Base-by-base conservation (phyloP, 352 stramenopile species). In the Pythium dissimile region DNA sequence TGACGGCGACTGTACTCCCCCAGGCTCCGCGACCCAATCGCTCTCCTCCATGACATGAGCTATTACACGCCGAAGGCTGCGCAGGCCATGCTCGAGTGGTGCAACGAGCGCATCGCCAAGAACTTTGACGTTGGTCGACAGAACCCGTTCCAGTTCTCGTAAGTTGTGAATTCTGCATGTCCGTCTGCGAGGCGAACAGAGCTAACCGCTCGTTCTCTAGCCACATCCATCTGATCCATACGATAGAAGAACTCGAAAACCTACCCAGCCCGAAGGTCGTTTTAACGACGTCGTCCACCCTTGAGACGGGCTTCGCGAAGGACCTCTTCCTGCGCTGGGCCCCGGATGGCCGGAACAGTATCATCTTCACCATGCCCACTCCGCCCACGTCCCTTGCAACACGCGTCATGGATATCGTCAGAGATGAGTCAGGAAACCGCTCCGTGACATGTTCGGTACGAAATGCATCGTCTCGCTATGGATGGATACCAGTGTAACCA, bases 71-170 rank as follows among this genome's bases (percentile, higher is more conserved):
- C 84, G 0, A 93, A 95, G 59, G 84, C 86, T 12, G 86, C 86
- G 0, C 83, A 95, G 46, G 86, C 86, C 23, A 95, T 95, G 86
- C 71, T 95, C 11, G 86, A 95, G 64, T 95, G 86, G 86, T 95
- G 86, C 49, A 94, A 92, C 51, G 86, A 95, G 32, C 82, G 84
- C 13, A 95, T 95, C 34, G 80, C 86, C 30, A 95, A 94, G 61
- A 94, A 94, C 61, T 95, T 95, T 42, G 86, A 95, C 46, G 84
- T 94, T 37, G 83, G 83, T 31, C 75, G 85, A 1, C 84, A 93
- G 62, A 95, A 95, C 34, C 86, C 86, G 16, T 95, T 95, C 63
- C 81, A 95, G 58, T 95, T 95, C 54, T 88, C 82, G 77, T 92
- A 54, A 77, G 46, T 59, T 34, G 5, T 27, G 4, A 16, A 28